phyloP scores from a whole-genome alignment of 805 yeast species.

The Barnettozyma californica region DNA sequence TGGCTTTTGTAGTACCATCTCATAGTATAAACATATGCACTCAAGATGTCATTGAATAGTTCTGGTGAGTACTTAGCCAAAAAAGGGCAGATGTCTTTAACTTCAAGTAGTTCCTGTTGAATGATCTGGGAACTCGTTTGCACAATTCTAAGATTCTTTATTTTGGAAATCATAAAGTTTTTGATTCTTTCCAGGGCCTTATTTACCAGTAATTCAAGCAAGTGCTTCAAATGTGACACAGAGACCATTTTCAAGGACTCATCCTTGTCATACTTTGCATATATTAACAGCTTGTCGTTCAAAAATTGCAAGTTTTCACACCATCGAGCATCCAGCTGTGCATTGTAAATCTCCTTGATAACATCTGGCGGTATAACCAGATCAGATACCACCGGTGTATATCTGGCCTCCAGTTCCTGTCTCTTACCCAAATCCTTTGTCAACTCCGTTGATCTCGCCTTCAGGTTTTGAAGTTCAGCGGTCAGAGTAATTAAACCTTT shows the following conservation, averaged over 20 bases:
- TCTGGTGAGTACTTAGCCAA: slow-evolving; percentile 48
- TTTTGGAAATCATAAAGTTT: slow-evolving; percentile 57
- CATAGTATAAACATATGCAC: slow-evolving; percentile 86
- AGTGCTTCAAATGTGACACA: slow-evolving; percentile 20
- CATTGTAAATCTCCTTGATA: slow-evolving; percentile 51
- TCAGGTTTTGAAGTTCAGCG: slow-evolving; percentile 55
- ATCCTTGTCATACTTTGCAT: slow-evolving; percentile 32
- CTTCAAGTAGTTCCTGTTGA: slow-evolving; percentile 59
- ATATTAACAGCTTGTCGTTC: slow-evolving; percentile 53
- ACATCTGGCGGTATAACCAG: slow-evolving; percentile 71
- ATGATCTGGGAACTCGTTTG: slow-evolving; percentile 69
- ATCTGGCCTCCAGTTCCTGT: slow-evolving; percentile 40
- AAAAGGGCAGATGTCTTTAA: slow-evolving; percentile 58
- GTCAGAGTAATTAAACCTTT: slow-evolving; percentile 50
- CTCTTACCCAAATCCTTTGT: slow-evolving; percentile 43
- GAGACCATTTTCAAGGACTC: slow-evolving; percentile 17
- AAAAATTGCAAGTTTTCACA: slow-evolving; percentile 55
- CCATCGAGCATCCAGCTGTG: slow-evolving; percentile 58
- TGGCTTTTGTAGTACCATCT: slow-evolving; percentile 84
- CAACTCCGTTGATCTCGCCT: slow-evolving; percentile 45
- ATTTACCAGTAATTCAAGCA: slow-evolving; percentile 45
- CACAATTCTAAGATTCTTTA: slow-evolving; percentile 59
- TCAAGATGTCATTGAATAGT: slow-evolving; percentile 65
- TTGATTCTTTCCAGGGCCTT: slow-evolving; percentile 75
- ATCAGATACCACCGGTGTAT: slow-evolving; percentile 75